phyloP scores from a whole-genome alignment of 2,329 filamentous ascomycete species.

The Pyricularia grisea region DNA sequence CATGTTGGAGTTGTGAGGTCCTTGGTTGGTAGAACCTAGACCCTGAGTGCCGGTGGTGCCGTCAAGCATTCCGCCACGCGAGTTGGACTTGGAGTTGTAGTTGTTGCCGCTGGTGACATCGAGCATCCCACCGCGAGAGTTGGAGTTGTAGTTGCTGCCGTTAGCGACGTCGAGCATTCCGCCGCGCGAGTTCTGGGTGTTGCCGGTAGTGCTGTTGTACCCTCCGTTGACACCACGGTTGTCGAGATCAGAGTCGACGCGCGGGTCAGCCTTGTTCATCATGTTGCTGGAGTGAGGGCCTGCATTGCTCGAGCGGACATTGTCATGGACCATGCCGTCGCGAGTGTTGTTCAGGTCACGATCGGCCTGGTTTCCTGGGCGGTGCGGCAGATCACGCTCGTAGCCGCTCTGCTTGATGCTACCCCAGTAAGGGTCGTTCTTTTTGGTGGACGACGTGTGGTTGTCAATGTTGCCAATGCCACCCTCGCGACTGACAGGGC shows the following conservation, averaged over 20 bases:
- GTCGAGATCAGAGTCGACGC: conserved; percentile 34
- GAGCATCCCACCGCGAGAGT: too few relatives aligned
- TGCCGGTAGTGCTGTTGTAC: not conserved
- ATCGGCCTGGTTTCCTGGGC: not conserved
- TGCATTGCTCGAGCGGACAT: conserved; percentile 22
- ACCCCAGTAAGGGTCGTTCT: conserved; percentile 4
- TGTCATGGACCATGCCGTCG: not conserved
- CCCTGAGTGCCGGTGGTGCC: not conserved
- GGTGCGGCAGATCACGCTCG: not conserved
- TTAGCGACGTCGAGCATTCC: not conserved
- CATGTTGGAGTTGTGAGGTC: not conserved
- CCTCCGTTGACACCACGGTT: conserved; percentile 9
- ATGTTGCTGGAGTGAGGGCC: conserved; percentile 30
- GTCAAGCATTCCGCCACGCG: not conserved
- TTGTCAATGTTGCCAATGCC: not conserved
- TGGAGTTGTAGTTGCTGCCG: too few relatives aligned
- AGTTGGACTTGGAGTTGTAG: too few relatives aligned
- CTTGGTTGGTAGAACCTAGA: not conserved
- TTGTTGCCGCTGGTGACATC: not conserved
- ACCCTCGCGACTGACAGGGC: not conserved
- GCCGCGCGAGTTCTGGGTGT: not conserved
- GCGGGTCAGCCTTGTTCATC: conserved; percentile 31
- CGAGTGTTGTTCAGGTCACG: not conserved
- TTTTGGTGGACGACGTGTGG: not conserved
- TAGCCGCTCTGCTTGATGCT: conserved; percentile 2